Evolutionary conservation across 1,284 basidiomycete genomes (phyloP).

Genomic region (Moesziomyces parantarcticus): DNA sequence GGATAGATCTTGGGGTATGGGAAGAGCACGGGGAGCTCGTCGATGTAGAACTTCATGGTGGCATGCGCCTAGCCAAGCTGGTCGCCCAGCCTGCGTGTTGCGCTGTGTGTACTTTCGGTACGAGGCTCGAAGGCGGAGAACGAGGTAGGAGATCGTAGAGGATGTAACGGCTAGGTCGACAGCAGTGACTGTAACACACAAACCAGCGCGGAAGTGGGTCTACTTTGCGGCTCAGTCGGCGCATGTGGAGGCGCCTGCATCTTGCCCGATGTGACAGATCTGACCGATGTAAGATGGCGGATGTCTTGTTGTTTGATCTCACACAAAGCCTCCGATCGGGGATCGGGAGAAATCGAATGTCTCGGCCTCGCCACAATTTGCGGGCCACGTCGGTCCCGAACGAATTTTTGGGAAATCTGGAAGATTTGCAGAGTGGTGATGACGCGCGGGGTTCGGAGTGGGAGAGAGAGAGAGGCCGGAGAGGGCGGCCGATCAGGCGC

Average conservation of each 20-base stretch:
- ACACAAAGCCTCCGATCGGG: neutral
- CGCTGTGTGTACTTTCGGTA: neutral
- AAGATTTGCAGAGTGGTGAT: conserved; percentile 11
- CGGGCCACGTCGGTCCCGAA: neutral
- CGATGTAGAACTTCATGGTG: conserved; percentile 93
- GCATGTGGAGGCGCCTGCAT: no score
- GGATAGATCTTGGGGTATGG: conserved; percentile 70
- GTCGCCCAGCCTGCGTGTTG: neutral
- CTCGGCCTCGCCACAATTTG: neutral
- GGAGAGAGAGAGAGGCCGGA: neutral
- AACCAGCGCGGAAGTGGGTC: no score
- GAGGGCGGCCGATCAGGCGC: neutral
- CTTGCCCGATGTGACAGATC: no score
- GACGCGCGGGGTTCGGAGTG: neutral
- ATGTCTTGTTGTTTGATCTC: no score
- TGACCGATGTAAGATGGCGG: no score
- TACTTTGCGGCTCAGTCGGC: no score
- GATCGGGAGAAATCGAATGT: conserved; percentile 6
- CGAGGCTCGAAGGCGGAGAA: neutral
- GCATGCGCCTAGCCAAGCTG: neutral
- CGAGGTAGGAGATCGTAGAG: neutral
- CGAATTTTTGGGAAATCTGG: conserved; percentile 18
- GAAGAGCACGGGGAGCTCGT: conserved; percentile 75
- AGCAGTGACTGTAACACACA: neutral
- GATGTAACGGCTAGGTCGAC: neutral